phyloP scores from a whole-genome alignment of 176 grass and related monocot genomes.

The Musa itinerans region DNA sequence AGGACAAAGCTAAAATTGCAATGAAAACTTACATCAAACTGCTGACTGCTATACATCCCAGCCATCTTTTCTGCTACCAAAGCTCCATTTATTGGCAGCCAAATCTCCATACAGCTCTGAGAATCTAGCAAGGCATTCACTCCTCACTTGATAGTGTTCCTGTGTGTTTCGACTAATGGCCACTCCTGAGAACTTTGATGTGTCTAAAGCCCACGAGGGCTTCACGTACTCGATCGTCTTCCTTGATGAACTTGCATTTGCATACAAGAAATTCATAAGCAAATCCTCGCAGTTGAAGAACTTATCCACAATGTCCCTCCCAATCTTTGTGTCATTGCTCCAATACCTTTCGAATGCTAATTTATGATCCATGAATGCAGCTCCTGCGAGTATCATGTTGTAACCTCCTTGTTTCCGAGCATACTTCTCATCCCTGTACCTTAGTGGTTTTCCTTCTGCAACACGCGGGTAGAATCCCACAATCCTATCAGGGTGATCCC shows the following conservation, averaged over 20 bases:
- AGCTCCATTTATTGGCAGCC: slow-evolving; percentile 43
- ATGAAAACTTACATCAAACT: neutral
- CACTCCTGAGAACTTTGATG: slow-evolving; percentile 82
- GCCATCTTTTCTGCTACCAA: slow-evolving; percentile 52
- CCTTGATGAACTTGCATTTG: slow-evolving; percentile 42
- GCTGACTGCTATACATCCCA: slow-evolving; percentile 59
- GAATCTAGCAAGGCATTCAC: slow-evolving; percentile 65
- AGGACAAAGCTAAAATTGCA: neutral
- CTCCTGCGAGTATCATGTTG: slow-evolving; percentile 85
- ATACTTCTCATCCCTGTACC: slow-evolving; percentile 61
- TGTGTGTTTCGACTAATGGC: slow-evolving; percentile 70
- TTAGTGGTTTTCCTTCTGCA: slow-evolving; percentile 42
- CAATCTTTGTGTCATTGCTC: slow-evolving; percentile 50
- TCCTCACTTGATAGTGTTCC: slow-evolving; percentile 65
- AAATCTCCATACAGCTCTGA: slow-evolving; percentile 71
- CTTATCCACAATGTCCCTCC: slow-evolving; percentile 45
- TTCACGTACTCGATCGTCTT: slow-evolving; percentile 80
- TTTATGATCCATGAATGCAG: slow-evolving; percentile 88
- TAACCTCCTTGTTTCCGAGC: slow-evolving; percentile 44
- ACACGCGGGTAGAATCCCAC: slow-evolving; percentile 80
- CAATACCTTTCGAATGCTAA: slow-evolving; percentile 72
- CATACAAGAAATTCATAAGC: slow-evolving; percentile 82
- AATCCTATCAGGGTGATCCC: slow-evolving; percentile 53
- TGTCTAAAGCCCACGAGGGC: slow-evolving; percentile 84
- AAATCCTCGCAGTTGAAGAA: slow-evolving; percentile 90